phyloP scores from a whole-genome alignment of 108 stramenopile species.

The Nitzschia palea region DNA sequence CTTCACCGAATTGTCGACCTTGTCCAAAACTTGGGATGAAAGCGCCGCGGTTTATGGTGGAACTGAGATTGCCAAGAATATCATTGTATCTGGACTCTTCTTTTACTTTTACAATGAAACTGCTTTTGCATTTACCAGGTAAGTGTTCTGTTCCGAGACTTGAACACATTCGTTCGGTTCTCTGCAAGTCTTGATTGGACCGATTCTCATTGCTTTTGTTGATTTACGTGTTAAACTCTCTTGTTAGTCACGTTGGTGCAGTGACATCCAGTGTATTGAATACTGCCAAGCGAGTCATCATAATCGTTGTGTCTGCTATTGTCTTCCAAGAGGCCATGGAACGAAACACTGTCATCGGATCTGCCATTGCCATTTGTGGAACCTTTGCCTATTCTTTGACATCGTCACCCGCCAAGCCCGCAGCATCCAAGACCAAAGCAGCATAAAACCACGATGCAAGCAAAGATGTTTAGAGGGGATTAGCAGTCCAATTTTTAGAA shows the following conservation, averaged over 20 bases:
- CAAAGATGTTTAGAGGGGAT: neutral
- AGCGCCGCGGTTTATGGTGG: slow-evolving; percentile 59
- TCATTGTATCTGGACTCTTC: slow-evolving; percentile 84
- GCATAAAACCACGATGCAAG: neutral
- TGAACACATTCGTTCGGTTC: too few species aligned
- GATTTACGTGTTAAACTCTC: neutral
- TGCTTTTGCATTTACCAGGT: slow-evolving; percentile 90
- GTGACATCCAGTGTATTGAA: slow-evolving; percentile 88
- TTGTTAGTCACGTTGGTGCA: slow-evolving; percentile 61
- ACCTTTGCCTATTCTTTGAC: slow-evolving; percentile 84
- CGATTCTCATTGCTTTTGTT: neutral
- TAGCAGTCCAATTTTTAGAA: too few species aligned
- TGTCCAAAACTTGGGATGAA: slow-evolving; percentile 57
- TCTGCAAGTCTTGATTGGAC: neutral
- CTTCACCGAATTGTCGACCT: slow-evolving; percentile 65
- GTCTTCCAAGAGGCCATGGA: slow-evolving; percentile 86
- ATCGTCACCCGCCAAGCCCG: slow-evolving; percentile 13
- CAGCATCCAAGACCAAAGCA: slow-evolving; percentile 25
- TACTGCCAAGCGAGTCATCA: slow-evolving; percentile 90
- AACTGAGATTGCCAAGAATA: slow-evolving; percentile 59
- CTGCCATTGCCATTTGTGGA: slow-evolving; percentile 83
- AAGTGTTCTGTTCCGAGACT: neutral
- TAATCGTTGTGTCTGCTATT: slow-evolving; percentile 82
- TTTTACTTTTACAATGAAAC: slow-evolving; percentile 96
- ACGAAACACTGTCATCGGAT: slow-evolving; percentile 85